Percentiles rank a stretch among this genome's conserved stretches.
Conservation (phyloP, 176 grass and related monocot genomes). For the maize (Zea mays) region DNA sequence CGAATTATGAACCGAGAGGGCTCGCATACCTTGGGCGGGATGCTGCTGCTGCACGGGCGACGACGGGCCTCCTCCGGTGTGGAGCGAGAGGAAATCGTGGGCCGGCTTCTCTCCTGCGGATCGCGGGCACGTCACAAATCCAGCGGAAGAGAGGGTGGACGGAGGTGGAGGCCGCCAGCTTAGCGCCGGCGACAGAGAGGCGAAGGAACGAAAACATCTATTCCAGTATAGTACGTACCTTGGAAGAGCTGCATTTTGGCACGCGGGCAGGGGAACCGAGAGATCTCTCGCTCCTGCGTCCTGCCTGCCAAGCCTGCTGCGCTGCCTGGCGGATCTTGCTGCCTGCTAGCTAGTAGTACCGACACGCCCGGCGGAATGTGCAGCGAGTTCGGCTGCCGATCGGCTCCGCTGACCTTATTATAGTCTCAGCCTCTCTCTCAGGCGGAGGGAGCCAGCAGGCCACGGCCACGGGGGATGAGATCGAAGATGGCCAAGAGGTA, state of each 20-base stretch:
- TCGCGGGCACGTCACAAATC: constrained; percentile 4
- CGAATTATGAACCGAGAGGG: background rate
- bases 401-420: constrained; percentile 42
- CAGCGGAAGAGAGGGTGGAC: background rate
- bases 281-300: constrained; percentile 37
- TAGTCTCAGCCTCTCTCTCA: constrained; percentile 3
- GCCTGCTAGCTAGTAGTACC: constrained; percentile 23
- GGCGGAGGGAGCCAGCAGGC: background rate
- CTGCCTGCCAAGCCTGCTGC: constrained; percentile 27
- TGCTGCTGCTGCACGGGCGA: constrained; percentile 44
- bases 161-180: background rate
- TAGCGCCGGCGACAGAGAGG: background rate
- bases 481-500: background rate
- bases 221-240: constrained; percentile 6
- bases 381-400: constrained; percentile 28
- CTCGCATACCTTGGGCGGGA: constrained; percentile 46
- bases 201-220: background rate
- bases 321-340: constrained; percentile 46
- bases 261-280: constrained; percentile 13
- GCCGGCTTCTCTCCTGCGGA: constrained; percentile 70
- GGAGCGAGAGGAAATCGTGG: constrained; percentile 84
- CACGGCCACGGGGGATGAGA: background rate
- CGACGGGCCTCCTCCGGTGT: constrained; percentile 64
- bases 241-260: constrained; percentile 55
- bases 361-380: constrained; percentile 43